Base-by-base conservation (phyloP, 768 basidiomycete genomes). In the Lactarius vividus region DNA sequence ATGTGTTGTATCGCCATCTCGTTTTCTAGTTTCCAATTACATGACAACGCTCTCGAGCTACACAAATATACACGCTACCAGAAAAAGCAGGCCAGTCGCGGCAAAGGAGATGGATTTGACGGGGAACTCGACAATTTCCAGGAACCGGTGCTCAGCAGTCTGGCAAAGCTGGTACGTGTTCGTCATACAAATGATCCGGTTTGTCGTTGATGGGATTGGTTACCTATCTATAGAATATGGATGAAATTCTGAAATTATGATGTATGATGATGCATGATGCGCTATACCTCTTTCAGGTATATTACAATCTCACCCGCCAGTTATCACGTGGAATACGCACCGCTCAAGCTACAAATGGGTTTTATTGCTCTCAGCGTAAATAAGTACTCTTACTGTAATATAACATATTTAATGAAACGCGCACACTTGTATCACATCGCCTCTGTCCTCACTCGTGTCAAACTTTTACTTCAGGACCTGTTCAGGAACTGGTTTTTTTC, bases 121-220 rank as follows among this genome's bases (percentile, higher is more conserved):
- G 66, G 66, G 1, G 67, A 68, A 40, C 29, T 65, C 9, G 63
- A 57, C 55, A 68, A 68, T 31, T 68, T 68, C 29, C 67, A 68
- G 29, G 55, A 28, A 16, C 67, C 67, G 16, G 59, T 60, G 44
- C 59, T 68, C 28, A 68, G 64, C 10, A 68, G 64, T 37, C 28
- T 68, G 23, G 9, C 44, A n/a, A 68, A 52, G 28, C 64, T 68
- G 7, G 67, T 68, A n/a, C 37, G 64, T 20, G 16, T 49, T 28
- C 26, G 28, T 16, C 49, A 52, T 26, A 52, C 49, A 26, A 42
- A 52, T 26, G 49, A 52, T 52, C 11, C 6, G 23, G 13, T 13
- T 26, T 7, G 13, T 13, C 26, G 23, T 52, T 52, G 23, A 52
- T 52, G 49, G 44, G n/a, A 1, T 26, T 49, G 35, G 35, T 39